Evolutionary conservation across 2,329 filamentous ascomycete species (phyloP).

Genomic region (Knoxdaviesia capensis): DNA sequence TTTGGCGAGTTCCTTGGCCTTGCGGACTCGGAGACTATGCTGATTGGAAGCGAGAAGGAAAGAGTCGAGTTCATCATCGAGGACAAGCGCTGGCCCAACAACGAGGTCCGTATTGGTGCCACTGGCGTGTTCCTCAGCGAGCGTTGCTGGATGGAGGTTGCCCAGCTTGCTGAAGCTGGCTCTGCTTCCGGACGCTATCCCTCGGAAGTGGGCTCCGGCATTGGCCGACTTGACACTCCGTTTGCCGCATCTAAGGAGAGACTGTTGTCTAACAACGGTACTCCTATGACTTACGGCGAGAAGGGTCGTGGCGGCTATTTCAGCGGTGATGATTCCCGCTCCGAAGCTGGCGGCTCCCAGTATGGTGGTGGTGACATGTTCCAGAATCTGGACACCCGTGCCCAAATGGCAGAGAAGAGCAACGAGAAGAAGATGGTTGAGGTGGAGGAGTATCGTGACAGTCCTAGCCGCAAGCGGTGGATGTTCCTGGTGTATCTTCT

Average conservation of each 20-base stretch:
- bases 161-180: slow-evolving; percentile 43
- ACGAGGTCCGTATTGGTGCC: slow-evolving; percentile 76
- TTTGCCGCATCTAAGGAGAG: slow-evolving; percentile 45
- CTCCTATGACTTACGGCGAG: slow-evolving; percentile 47
- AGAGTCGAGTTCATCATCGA: slow-evolving; percentile 84
- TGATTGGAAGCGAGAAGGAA: slow-evolving; percentile 83
- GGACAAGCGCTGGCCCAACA: slow-evolving; percentile 76
- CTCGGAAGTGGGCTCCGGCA: slow-evolving; percentile 42
- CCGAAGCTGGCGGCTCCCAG: slow-evolving; percentile 80
- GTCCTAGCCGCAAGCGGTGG: slow-evolving; percentile 75
- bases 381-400: slow-evolving; percentile 80
- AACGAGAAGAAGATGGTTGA: slow-evolving; percentile 81
- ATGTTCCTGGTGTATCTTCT: slow-evolving; percentile 63
- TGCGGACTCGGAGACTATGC: slow-evolving; percentile 61
- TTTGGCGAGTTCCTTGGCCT: slow-evolving; percentile 90
- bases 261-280: slow-evolving; percentile 29
- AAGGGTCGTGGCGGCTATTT: slow-evolving; percentile 67
- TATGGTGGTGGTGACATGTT: slow-evolving; percentile 94
- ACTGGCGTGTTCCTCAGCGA: slow-evolving; percentile 94
- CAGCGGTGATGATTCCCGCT: slow-evolving; percentile 63
- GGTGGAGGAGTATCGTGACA: slow-evolving; percentile 66
- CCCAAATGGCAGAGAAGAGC: slow-evolving; percentile 87
- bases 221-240: slow-evolving; percentile 34
- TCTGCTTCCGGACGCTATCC: slow-evolving; percentile 22
- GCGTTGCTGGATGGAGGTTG: slow-evolving; percentile 81